phyloP scores from a whole-genome alignment of 2,329 filamentous ascomycete genomes.

The Madurella fahalii region DNA sequence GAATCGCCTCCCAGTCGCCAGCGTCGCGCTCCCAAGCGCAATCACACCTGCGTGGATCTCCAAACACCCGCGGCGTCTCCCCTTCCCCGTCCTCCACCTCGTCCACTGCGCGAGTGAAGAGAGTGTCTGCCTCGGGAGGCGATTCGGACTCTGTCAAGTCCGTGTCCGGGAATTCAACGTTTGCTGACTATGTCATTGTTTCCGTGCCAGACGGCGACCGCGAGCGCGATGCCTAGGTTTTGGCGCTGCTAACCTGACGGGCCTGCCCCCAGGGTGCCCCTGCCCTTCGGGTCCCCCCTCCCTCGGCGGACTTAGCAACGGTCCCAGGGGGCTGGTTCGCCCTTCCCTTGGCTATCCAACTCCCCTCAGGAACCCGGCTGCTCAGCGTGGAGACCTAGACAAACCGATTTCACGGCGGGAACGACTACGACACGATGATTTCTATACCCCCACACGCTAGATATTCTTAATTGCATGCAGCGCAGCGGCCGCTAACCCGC shows the following conservation, averaged over 20 bases:
- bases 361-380: not conserved
- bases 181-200: slow-evolving; percentile 42
- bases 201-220: slow-evolving; percentile 40
- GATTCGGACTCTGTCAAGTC: slow-evolving; percentile 22
- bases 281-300: no score
- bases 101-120: slow-evolving; percentile 3
- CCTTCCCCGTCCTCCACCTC: slow-evolving; percentile 13
- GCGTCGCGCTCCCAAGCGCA: slow-evolving; percentile 1
- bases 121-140: slow-evolving; percentile 5
- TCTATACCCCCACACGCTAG: not conserved
- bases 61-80: not conserved
- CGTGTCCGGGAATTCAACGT: slow-evolving; percentile 33
- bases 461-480: not conserved
- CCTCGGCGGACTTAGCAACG: no score
- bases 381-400: not conserved
- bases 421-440: slow-evolving; percentile 5
- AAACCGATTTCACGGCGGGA: not conserved
- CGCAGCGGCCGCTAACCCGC: not conserved
- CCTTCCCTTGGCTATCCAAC: not conserved
- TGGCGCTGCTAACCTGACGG: not conserved
- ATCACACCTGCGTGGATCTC: slow-evolving; percentile 3
- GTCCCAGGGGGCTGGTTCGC: no score
- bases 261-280: not conserved
- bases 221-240: slow-evolving; percentile 35
- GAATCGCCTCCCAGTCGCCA: slow-evolving; percentile 8